Evolutionary conservation across 768 basidiomycete genomes (phyloP).

Genomic region (Xanthoconium purpureum): DNA sequence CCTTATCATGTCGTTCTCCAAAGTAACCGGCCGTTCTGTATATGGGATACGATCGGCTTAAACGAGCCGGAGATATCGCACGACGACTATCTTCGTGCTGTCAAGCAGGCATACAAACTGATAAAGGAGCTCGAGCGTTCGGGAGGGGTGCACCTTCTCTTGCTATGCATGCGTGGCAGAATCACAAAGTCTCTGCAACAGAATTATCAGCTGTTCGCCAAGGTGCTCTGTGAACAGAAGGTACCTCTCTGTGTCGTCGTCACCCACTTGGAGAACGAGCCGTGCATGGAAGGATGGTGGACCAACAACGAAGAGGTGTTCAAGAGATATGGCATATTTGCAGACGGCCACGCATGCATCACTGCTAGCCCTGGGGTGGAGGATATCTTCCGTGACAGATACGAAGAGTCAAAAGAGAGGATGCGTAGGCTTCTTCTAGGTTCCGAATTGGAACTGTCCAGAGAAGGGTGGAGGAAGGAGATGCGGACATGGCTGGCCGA

Average conservation of each 20-base stretch:
- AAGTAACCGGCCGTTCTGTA: slow-evolving; percentile 12
- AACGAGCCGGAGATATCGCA: slow-evolving; percentile 25
- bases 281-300: slow-evolving; percentile 40
- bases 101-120: slow-evolving; percentile 32
- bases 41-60: slow-evolving; percentile 35
- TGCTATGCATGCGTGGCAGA: slow-evolving; percentile 39
- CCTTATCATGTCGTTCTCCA: slow-evolving; percentile 24
- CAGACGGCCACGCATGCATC: slow-evolving; percentile 39
- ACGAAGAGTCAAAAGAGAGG: slow-evolving; percentile 30
- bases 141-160: slow-evolving; percentile 39
- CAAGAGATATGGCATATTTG: slow-evolving; percentile 25
- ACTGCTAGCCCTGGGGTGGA: slow-evolving; percentile 32
- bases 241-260: slow-evolving; percentile 40
- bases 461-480: slow-evolving; percentile 19
- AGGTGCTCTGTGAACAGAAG: slow-evolving; percentile 37
- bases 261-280: slow-evolving; percentile 39
- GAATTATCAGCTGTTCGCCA: slow-evolving; percentile 39
- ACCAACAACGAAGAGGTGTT: slow-evolving; percentile 32
- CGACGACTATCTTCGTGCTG: slow-evolving; percentile 20
- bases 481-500: slow-evolving; percentile 12
- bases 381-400: slow-evolving; percentile 24
- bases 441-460: background rate
- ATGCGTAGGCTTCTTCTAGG: slow-evolving; percentile 18
- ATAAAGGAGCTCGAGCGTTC: slow-evolving; percentile 30
- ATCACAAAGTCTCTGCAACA: slow-evolving; percentile 34